Percentiles rank a stretch among this genome's conserved stretches.
Evolutionary conservation across 495 filamentous ascomycete species (phyloP).

Genomic region (Oidiodendron maius): DNA sequence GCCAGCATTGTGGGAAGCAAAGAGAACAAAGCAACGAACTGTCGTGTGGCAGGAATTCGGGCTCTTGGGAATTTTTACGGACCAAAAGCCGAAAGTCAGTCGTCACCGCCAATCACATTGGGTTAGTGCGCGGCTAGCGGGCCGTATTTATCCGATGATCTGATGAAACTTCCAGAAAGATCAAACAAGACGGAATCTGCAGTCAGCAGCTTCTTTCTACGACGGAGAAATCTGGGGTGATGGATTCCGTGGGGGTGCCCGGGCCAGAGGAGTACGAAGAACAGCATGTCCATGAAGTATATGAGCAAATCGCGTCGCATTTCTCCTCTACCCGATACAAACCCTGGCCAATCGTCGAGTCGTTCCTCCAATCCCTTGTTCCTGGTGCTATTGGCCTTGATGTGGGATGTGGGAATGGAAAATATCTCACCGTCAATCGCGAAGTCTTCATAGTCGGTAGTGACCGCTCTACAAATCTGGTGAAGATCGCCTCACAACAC

Average conservation of each 20-base stretch:
- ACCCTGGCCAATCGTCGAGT: conserved; percentile 90
- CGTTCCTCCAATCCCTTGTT: conserved; percentile 62
- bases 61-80: background rate
- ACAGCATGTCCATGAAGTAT: conserved; percentile 84
- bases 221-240: conserved; percentile 1
- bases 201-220: conserved; percentile 14
- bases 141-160: background rate
- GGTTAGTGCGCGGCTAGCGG: conserved; percentile 1
- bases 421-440: conserved; percentile 78
- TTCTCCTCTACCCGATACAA: conserved; percentile 96
- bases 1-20: background rate
- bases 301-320: conserved; percentile 89
- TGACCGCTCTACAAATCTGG: conserved; percentile 77
- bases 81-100: background rate
- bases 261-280: conserved; percentile 58
- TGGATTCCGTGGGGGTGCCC: background rate
- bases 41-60: background rate
- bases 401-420: conserved; percentile 93
- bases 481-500: conserved; percentile 63
- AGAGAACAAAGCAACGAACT: background rate
- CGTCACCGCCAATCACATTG: background rate
- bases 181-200: background rate
- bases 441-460: conserved; percentile 79
- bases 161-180: background rate
- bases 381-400: conserved; percentile 82